phyloP scores from a whole-genome alignment of 208 protist genomes.

The Crithidia expoeki region DNA sequence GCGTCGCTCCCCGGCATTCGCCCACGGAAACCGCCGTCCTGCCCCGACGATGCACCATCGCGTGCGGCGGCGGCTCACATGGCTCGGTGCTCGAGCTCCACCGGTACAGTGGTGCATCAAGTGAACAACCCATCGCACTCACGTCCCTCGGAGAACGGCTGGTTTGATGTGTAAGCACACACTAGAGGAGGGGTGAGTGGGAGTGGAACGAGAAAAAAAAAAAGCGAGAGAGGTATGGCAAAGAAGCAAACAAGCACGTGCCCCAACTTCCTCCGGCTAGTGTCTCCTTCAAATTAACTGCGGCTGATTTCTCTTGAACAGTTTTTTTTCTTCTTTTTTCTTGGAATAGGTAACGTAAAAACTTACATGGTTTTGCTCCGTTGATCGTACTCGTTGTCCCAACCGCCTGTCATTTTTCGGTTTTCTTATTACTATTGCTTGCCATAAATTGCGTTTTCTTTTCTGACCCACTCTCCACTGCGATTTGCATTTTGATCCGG shows the following conservation, averaged over 20 bases:
- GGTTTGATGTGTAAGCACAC: conserved; percentile 2
- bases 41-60: conserved; percentile 3
- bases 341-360: too few species aligned
- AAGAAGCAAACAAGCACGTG: too few species aligned
- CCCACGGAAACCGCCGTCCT: neutral
- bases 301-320: too few species aligned
- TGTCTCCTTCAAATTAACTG: too few species aligned
- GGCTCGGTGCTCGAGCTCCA: conserved; percentile 1
- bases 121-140: neutral
- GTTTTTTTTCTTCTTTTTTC: neutral
- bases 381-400: too few species aligned
- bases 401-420: too few species aligned
- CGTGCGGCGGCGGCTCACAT: neutral
- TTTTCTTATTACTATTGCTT: neutral
- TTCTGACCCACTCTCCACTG: neutral
- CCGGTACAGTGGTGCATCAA: conserved; percentile 13
- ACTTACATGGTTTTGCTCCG: neutral
- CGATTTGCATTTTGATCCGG: neutral
- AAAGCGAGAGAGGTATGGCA: neutral
- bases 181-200: neutral
- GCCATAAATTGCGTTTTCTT: neutral
- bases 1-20: conserved; percentile 10
- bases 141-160: neutral
- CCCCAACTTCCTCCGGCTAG: too few species aligned
- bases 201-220: neutral